These are phyloP conservation scores for Neurospora sp. DNA, from an alignment of 2,329 filamentous ascomycete species.

Conservation along the genomic window DNA sequence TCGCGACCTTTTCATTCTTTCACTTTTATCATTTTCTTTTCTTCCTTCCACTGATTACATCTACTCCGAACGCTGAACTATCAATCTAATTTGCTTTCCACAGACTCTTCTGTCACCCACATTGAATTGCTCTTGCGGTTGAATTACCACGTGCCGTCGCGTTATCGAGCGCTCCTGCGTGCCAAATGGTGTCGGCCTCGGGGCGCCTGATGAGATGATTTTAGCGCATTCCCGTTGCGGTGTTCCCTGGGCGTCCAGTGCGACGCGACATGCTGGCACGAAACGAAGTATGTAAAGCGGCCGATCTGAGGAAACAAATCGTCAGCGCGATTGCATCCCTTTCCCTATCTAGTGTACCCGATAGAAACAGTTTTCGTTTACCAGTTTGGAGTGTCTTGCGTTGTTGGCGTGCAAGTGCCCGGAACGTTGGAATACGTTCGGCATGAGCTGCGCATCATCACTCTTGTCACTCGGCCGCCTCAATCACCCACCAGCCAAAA, in stretches of 20 bases:
- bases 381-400: background rate
- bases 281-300: background rate
- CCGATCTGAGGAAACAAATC: background rate
- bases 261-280: background rate
- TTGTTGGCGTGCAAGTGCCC: background rate
- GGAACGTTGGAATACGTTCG: background rate
- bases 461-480: background rate
- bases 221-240: background rate
- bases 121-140: background rate
- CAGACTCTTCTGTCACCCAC: background rate
- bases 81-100: background rate
- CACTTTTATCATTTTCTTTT: background rate
- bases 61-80: background rate
- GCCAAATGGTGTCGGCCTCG: background rate
- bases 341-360: background rate
- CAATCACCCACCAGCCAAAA: background rate
- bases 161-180: too few species aligned
- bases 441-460: background rate
- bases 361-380: background rate
- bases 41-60: background rate
- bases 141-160: background rate
- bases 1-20: background rate
- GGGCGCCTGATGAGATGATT: background rate
- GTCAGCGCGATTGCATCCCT: background rate
- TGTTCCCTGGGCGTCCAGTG: background rate